Base-by-base conservation (phyloP, 345 rosid genomes). In the Trapa bicornis region DNA sequence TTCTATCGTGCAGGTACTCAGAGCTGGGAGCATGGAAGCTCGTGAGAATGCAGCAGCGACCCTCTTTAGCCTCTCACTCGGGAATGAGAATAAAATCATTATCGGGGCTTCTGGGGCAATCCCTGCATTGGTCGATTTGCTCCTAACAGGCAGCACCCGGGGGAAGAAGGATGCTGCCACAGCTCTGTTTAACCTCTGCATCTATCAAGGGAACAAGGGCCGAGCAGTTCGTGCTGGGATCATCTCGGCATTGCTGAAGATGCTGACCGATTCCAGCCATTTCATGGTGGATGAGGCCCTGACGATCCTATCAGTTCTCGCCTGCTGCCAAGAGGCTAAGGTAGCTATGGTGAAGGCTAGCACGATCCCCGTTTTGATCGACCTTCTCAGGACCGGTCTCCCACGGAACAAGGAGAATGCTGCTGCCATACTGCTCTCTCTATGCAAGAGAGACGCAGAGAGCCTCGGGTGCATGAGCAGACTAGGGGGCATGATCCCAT, bases 161-260 rank as follows among this genome's bases (percentile, higher is more conserved):
- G 97, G 97, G 66, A 89, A 85, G 82, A 94, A 94, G 77, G 99
- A 94, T 65, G 99, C 99, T 4, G 96, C 97, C 14, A 85, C 96
- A 2, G 97, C 97, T 47, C 78, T 94, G 72, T 91, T 87, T 75
- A 94, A 91, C 74, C 76, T 94, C 73, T 94, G 97, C 82, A 80
- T 86, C 37, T 89, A 91, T 68, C 84, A 78, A 64, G 97, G 90
- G 60, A 94, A 94, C 80, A 91, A 84, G 83, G 96, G 93, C 7
- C 88, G 91, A 75, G 96, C 93, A 0, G 87, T 89, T 14, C 82
- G 96, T 75, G 89, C 97, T 0, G 97, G 97, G 58, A 78, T 91
- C 11, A 75, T 94, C 37, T 70, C 78, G 2, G 91, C 95, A 38
- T 67, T 91, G 62, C 61, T 87, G 75, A 83, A 81, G 72, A 85